Conservation (phyloP, 139 green algal species). For the Yamagishiella unicocca region DNA sequence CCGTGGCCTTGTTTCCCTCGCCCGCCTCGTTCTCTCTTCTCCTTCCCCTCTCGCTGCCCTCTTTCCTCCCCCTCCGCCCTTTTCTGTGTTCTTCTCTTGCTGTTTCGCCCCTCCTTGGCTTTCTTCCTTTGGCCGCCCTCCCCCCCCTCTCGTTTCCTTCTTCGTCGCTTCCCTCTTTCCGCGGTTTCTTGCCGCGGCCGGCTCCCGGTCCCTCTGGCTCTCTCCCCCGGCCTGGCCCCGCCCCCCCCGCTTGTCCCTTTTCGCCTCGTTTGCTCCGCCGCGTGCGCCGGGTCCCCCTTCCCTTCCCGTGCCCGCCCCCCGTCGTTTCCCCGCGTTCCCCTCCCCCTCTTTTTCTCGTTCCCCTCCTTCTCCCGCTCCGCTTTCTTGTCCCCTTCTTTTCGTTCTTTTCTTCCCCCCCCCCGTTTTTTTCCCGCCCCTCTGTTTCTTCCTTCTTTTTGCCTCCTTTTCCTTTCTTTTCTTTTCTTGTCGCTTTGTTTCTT, state of each 20-base stretch:
- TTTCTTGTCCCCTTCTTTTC: not conserved
- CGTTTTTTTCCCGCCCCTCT: not conserved
- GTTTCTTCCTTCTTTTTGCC: not conserved
- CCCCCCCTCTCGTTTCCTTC: not conserved
- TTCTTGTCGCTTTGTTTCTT: not conserved
- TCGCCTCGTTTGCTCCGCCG: too few relatives aligned
- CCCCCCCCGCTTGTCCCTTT: too few relatives aligned
- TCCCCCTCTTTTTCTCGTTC: not conserved
- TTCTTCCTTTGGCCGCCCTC: not conserved
- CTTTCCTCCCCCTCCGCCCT: not conserved
- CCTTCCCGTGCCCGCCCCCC: not conserved
- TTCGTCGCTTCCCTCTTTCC: not conserved
- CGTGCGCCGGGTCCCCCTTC: too few relatives aligned
- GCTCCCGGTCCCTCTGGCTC: too few relatives aligned
- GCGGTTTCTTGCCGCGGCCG: not conserved
- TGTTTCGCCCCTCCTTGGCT: not conserved
- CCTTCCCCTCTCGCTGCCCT: not conserved
- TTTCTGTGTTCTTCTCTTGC: not conserved
- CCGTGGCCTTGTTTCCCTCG: too few relatives aligned
- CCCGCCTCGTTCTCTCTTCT: not conserved
- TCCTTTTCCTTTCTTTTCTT: not conserved
- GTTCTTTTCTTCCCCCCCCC: not conserved
- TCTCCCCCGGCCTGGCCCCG: too few relatives aligned
- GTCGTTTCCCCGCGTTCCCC: not conserved
- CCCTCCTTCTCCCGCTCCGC: not conserved